Conservation (phyloP, 345 rosid species). For the Raphanus raphanistrum region DNA sequence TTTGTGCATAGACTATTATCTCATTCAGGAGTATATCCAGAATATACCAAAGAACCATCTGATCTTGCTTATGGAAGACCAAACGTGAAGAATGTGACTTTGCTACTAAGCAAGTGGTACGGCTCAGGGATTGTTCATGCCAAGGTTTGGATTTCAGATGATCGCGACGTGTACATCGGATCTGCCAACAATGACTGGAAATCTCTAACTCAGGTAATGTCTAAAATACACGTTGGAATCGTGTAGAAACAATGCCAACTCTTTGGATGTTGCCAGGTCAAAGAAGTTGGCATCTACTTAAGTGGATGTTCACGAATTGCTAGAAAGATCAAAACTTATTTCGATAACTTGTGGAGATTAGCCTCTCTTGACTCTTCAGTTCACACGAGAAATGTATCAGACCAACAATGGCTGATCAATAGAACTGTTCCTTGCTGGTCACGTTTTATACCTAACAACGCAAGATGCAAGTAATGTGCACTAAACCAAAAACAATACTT, state of each 20-base stretch:
- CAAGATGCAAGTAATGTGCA: slow-evolving; percentile 54
- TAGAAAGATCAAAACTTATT: slow-evolving; percentile 53
- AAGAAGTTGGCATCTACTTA: slow-evolving; percentile 81
- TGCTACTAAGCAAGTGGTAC: slow-evolving; percentile 71
- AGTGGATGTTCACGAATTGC: slow-evolving; percentile 67
- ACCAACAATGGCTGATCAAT: slow-evolving; percentile 71
- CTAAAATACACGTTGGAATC: neutral
- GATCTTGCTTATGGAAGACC: slow-evolving; percentile 69
- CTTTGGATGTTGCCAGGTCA: slow-evolving; percentile 49
- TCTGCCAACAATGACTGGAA: slow-evolving; percentile 97
- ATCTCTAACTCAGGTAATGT: slow-evolving; percentile 79
- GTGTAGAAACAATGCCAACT: neutral
- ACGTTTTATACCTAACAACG: slow-evolving; percentile 55
- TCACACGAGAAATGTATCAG: slow-evolving; percentile 50
- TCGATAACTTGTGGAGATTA: slow-evolving; percentile 66
- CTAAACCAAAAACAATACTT: neutral
- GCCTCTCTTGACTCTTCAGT: slow-evolving; percentile 56
- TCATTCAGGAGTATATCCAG: slow-evolving; percentile 79
- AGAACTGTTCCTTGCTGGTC: slow-evolving; percentile 95
- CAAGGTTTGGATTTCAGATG: slow-evolving; percentile 87
- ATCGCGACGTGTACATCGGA: slow-evolving; percentile 70
- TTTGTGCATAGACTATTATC: slow-evolving; percentile 56
- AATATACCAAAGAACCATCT: slow-evolving; percentile 63
- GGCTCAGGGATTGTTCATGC: slow-evolving; percentile 88
- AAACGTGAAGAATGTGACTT: slow-evolving; percentile 65